Base-by-base conservation (phyloP, 257 asterid species). In the Haberlea rhodopensis region DNA sequence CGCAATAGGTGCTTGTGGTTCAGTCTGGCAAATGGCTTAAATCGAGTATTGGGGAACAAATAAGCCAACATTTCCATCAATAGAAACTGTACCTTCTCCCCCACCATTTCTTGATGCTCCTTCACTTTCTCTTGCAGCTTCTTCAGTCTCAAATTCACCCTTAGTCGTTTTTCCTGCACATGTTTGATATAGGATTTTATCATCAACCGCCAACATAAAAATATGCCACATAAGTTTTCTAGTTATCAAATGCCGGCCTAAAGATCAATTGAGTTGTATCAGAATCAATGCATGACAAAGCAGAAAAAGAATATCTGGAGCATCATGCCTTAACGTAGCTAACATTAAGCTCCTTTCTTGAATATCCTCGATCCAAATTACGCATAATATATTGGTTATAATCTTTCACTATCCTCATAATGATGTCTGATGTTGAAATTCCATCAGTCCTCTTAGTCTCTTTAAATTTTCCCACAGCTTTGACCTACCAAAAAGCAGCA, bases 341-440 rank as follows among this genome's bases (percentile, higher is more conserved):
- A 34, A 85, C 78, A 63, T 80, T 80, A 60, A 85, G 91, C 22
- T 85, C 88, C 73, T 81, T 80, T 62, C 88, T 85, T n/a, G 91
- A 66, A 63, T 85, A 85, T 37, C 91, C 91, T 58, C 87, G 76
- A 62, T 84, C 91, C 86, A 84, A 78, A 60, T 81, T 85, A 62
- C 88, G 91, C 88, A 82, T 82, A 65, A 85, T 88, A 80, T 85
- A 82, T 52, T 84, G 81, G 45, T 85, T 85, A 73, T 85, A 85
- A 67, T 85, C 88, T 63, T 82, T 85, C 43, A 85, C 82, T 31
- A 85, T 82, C 75, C 91, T 69, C 91, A 85, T 82, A 43, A 85
- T 82, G 22, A 85, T 49, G 63, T 85, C 88, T 5, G 91, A 85
- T 23, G 91, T 85, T 9, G 88, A 85, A 46, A 85, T 85, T 46